phyloP scores from a whole-genome alignment of 2,329 filamentous ascomycete genomes.

The Aspergillus sp. region DNA sequence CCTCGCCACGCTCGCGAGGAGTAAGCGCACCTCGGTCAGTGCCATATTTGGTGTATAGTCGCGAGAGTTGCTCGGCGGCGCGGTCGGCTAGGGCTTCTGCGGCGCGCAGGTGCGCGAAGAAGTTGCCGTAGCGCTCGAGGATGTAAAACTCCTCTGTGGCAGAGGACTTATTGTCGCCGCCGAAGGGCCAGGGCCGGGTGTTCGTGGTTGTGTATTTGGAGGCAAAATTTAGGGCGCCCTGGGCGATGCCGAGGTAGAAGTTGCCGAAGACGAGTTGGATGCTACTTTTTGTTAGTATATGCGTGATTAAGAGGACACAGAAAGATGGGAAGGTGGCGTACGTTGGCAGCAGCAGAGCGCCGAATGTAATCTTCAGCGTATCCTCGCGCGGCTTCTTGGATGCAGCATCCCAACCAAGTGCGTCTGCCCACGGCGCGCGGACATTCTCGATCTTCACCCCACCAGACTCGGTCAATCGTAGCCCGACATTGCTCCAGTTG shows the following conservation, averaged over 20 bases:
- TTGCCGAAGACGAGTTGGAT: slow-evolving; percentile 62
- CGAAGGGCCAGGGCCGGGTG: slow-evolving; percentile 59
- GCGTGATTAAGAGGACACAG: too few relatives aligned
- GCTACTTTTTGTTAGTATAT: slow-evolving; percentile 17
- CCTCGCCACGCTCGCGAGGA: slow-evolving; percentile 49
- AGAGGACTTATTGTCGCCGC: slow-evolving; percentile 55
- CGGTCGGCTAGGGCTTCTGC: slow-evolving; percentile 53
- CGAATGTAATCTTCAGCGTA: slow-evolving; percentile 49
- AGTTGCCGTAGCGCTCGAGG: slow-evolving; percentile 58
- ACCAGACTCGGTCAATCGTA: slow-evolving; percentile 59
- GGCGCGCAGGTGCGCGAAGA: slow-evolving; percentile 55
- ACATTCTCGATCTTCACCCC: slow-evolving; percentile 56
- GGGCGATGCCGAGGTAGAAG: slow-evolving; percentile 59
- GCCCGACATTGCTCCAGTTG: slow-evolving; percentile 60
- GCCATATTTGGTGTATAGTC: slow-evolving; percentile 41
- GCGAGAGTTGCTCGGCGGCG: slow-evolving; percentile 45
- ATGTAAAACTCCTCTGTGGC: slow-evolving; percentile 60
- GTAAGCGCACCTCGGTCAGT: slow-evolving; percentile 41
- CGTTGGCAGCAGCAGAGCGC: slow-evolving; percentile 54
- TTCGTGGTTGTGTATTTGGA: slow-evolving; percentile 50
- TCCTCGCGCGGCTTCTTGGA: slow-evolving; percentile 47
- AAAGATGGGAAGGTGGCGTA: slow-evolving; percentile 17
- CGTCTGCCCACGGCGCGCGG: slow-evolving; percentile 52
- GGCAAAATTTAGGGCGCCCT: slow-evolving; percentile 51
- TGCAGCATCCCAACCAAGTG: slow-evolving; percentile 52